phyloP scores from a whole-genome alignment of 73 alveolate genomes.

The Paramecium primaurelia region DNA sequence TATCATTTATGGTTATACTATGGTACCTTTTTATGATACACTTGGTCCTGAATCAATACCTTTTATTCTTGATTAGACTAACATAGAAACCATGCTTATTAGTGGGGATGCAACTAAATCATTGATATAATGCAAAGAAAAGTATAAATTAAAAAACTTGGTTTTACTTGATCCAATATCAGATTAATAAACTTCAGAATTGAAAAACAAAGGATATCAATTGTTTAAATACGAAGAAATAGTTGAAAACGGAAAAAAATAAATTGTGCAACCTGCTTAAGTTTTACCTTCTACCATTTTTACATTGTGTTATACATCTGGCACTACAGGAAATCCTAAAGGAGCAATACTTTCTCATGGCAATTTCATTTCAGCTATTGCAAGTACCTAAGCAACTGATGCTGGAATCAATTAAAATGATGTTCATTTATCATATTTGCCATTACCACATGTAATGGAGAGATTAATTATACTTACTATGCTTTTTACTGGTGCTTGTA shows the following conservation, averaged over 20 bases:
- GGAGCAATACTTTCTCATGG: slow-evolving; percentile 91
- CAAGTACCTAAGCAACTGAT: slow-evolving; percentile 64
- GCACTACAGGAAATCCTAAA: slow-evolving; percentile 98
- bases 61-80: slow-evolving; percentile 37
- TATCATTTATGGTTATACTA: slow-evolving; percentile 59
- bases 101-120: slow-evolving; percentile 34
- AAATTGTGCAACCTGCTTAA: neutral
- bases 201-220: slow-evolving; percentile 10
- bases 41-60: slow-evolving; percentile 58
- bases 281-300: slow-evolving; percentile 62
- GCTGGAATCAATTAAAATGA: slow-evolving; percentile 74
- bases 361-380: slow-evolving; percentile 63
- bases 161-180: slow-evolving; percentile 20
- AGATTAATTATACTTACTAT: slow-evolving; percentile 71
- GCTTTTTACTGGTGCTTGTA: slow-evolving; percentile 69
- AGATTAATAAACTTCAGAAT: neutral
- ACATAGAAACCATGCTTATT: slow-evolving; percentile 36
- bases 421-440: slow-evolving; percentile 88
- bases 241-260: neutral
- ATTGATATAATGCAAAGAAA: neutral
- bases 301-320: slow-evolving; percentile 95
- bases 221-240: neutral
- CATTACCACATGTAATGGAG: slow-evolving; percentile 95
- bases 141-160: slow-evolving; percentile 37
- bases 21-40: slow-evolving; percentile 77